Percentiles rank a stretch among this genome's conserved stretches.
Evolutionary conservation across 2,329 filamentous ascomycete genomes (phyloP).

Genomic region (Pleurostoma richardsiae): DNA sequence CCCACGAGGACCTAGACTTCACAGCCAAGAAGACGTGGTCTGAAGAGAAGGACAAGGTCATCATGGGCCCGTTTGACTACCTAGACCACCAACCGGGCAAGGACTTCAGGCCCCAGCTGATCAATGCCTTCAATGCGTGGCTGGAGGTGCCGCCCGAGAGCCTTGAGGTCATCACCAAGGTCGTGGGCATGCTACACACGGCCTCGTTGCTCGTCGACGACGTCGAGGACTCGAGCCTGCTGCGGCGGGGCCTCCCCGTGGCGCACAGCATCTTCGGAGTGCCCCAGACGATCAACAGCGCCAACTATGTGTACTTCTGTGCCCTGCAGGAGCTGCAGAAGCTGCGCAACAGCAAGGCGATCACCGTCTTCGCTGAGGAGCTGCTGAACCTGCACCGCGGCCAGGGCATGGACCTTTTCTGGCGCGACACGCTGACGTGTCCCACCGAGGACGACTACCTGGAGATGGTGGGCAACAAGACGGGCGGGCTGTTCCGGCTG

Average conservation of each 20-base stretch:
- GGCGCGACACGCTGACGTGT: constrained; percentile 79
- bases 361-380: constrained; percentile 75
- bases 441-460: constrained; percentile 85
- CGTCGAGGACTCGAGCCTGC: constrained; percentile 65
- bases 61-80: constrained; percentile 78
- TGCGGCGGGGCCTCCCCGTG: constrained; percentile 75
- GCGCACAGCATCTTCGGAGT: constrained; percentile 81
- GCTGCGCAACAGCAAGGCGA: constrained; percentile 59
- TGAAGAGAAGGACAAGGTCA: constrained; percentile 68
- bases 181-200: constrained; percentile 82
- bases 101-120: constrained; percentile 75
- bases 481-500: constrained; percentile 78
- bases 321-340: constrained; percentile 71
- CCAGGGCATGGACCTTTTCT: constrained; percentile 89
- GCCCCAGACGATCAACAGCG: constrained; percentile 84
- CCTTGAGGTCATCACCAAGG: constrained; percentile 70
- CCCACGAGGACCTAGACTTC: constrained; percentile 50
- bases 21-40: constrained; percentile 55
- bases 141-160: constrained; percentile 66
- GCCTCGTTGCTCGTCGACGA: constrained; percentile 81
- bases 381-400: constrained; percentile 79
- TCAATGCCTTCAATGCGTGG: constrained; percentile 77
- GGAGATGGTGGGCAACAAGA: constrained; percentile 93
- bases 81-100: constrained; percentile 75
- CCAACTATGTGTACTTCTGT: constrained; percentile 84